Conservation (phyloP, 2,329 filamentous ascomycete genomes). For the Sphaceloma murrayae region DNA sequence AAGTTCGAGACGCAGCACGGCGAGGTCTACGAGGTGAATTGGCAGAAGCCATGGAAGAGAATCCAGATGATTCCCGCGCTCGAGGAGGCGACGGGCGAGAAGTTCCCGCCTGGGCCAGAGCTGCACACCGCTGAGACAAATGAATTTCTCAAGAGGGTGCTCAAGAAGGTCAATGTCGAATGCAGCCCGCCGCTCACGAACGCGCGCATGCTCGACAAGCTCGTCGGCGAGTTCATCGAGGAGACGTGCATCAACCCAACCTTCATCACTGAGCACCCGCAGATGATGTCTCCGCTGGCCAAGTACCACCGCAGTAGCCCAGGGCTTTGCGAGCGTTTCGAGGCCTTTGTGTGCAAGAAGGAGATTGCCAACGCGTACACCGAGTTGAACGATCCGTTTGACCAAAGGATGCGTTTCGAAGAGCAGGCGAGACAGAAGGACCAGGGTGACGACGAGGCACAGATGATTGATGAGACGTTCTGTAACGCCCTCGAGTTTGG, state of each 20-base stretch:
- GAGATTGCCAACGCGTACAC: conserved; percentile 96
- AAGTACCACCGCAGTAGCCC: conserved; percentile 79
- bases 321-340: conserved; percentile 91
- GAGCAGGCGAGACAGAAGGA: conserved; percentile 95
- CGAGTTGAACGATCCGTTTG: conserved; percentile 94
- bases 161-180: conserved; percentile 84
- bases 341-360: conserved; percentile 95
- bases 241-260: conserved; percentile 88
- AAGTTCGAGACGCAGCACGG: conserved; percentile 78
- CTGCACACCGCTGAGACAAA: conserved; percentile 84
- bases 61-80: conserved; percentile 94
- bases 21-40: conserved; percentile 85
- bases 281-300: conserved; percentile 87
- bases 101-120: conserved; percentile 81
- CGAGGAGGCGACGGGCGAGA: conserved; percentile 82
- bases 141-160: conserved; percentile 71
- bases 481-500: conserved; percentile 81
- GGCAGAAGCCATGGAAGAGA: conserved; percentile 86
- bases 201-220: conserved; percentile 89
- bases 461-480: conserved; percentile 93
- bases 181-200: conserved; percentile 88
- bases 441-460: conserved; percentile 93
- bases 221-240: conserved; percentile 86
- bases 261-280: conserved; percentile 73
- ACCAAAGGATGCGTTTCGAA: conserved; percentile 83